Evolutionary conservation across 164 flowering plant species (phyloP).

Genomic region (Annona cherimola): DNA sequence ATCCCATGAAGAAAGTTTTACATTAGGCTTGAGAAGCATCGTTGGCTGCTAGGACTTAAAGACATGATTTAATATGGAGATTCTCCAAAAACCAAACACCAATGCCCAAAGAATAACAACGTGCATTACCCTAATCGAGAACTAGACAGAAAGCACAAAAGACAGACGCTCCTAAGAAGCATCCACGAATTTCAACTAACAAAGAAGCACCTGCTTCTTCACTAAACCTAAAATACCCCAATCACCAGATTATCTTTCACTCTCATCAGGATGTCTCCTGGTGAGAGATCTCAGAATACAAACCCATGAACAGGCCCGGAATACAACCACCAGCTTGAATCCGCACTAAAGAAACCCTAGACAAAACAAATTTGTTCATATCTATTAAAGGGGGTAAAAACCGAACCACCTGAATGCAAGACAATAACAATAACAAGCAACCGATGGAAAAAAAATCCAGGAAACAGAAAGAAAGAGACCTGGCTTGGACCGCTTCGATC

Average conservation of each 20-base stretch:
- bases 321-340: neutral
- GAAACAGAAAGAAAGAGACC: slow-evolving; percentile 8
- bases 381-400: neutral
- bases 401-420: neutral
- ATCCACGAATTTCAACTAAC: neutral
- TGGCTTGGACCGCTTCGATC: slow-evolving; percentile 23
- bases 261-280: no score
- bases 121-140: neutral
- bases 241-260: neutral
- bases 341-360: neutral
- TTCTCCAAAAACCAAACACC: neutral
- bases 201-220: neutral
- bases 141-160: neutral
- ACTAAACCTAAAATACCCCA: neutral
- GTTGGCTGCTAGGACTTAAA: neutral
- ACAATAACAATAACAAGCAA: neutral
- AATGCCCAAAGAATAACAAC: neutral
- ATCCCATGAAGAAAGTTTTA: neutral
- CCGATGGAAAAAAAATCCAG: neutral
- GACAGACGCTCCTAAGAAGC: neutral
- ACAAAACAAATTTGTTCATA: neutral
- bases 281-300: neutral
- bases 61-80: neutral
- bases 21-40: neutral
- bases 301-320: neutral